Evolutionary conservation across 148 eudicot genomes (phyloP), one percentile per base, ranked within the genome.

Genomic region (Bassia scoparia): DNA sequence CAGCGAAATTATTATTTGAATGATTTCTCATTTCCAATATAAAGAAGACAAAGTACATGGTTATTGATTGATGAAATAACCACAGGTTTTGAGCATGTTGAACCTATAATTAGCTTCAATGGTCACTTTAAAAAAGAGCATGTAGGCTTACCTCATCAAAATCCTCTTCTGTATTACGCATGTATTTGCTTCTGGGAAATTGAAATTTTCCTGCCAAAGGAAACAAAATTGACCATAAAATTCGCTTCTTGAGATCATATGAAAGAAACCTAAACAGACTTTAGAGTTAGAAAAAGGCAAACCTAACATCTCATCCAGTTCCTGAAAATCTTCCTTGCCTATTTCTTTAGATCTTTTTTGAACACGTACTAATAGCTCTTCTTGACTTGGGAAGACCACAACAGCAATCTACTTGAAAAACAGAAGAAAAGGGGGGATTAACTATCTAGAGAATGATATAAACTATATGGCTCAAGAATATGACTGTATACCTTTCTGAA

Each of bases 241-340:
- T 53, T 35, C 7, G 38, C 34, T 16, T 50, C 29, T 71, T 30
- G 41, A 21, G 23, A 20, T 20, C 12, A 52, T 64, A 3, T 30
- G 26, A 9, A 62, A 61, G 31, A 61, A 73, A 55, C 17, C 29
- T 15, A 35, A 2, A 52, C 6, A 13, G 21, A 50, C 41, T 31
- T 4, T 23, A 59, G 24, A n/a, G 35, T 29, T 67, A 30, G 37
- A 71, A 66, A 59, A 53, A 68, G 20, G 29, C 43, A 23, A 81
- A 89, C 93, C 90, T 80, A 89, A 49, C 89, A 89, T 85, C 71
- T 85, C 77, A 73, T 82, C 79, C 13, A 89, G 87, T 43, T 87
- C 87, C 70, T 81, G 78, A 27, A 87, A 87, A 61, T 85, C 89
- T 76, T 85, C 90, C 72, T 87, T 89, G 12, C 93, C 89, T 89